Evolutionary conservation across 495 filamentous ascomycete species (phyloP).

Genomic region (Trichoderma parareesei): DNA sequence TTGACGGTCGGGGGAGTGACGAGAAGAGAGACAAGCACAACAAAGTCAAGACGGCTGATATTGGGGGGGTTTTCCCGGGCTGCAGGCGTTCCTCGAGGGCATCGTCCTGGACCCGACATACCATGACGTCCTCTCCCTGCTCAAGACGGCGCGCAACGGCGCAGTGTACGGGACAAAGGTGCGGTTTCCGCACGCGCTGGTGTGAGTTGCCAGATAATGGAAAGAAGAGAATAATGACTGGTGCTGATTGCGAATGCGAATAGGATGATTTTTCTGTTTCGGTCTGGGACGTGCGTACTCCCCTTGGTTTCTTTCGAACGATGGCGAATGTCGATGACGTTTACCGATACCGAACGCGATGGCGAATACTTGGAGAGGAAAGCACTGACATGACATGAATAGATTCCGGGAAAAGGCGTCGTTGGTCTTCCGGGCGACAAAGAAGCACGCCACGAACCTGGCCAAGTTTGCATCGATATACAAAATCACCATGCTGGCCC

Average conservation of each 20-base stretch:
- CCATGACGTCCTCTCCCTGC: constrained; percentile 68
- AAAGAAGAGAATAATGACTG: too few species aligned
- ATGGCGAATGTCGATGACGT: too few species aligned
- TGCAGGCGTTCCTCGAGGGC: constrained; percentile 47
- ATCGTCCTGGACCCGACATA: constrained; percentile 75
- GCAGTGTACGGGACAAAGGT: constrained; percentile 96
- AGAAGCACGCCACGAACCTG: constrained; percentile 84
- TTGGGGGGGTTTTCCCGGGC: too few species aligned
- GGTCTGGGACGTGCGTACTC: constrained; percentile 65
- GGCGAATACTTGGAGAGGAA: background rate
- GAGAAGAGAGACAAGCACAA: background rate
- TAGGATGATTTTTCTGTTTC: constrained; percentile 92
- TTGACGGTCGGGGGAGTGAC: too few species aligned
- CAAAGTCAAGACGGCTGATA: background rate
- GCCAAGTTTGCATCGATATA: constrained; percentile 84
- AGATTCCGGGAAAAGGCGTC: constrained; percentile 69
- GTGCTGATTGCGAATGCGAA: constrained; percentile 11
- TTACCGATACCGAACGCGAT: background rate
- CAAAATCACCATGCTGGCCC: constrained; percentile 66
- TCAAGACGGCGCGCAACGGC: constrained; percentile 93
- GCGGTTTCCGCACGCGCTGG: constrained; percentile 94
- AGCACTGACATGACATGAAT: constrained; percentile 8
- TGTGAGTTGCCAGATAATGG: too few species aligned
- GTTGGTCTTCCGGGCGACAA: constrained; percentile 77
- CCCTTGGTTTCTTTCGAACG: background rate